Conservation (phyloP, 768 basidiomycete species). For the Tylopilus plumbeoviolaceoides region DNA sequence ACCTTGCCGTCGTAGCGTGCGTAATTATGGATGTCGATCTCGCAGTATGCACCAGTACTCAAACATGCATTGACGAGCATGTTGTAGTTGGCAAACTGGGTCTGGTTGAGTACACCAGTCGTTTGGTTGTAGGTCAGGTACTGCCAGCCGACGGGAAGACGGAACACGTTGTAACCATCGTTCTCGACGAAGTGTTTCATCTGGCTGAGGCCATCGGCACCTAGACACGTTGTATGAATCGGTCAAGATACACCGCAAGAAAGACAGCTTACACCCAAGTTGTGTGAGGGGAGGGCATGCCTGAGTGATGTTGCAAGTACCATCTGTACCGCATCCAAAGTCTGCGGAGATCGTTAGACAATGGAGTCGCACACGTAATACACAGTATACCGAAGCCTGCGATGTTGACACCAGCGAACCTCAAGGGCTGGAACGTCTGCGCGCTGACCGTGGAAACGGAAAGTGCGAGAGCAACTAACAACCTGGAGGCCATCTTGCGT, state of each 20-base stretch:
- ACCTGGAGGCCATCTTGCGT: slow-evolving; percentile 17
- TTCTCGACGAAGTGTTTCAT: slow-evolving; percentile 57
- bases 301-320: slow-evolving; percentile 36
- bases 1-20: too few species aligned
- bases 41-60: too few species aligned
- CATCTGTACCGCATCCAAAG: slow-evolving; percentile 47
- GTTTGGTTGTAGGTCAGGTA: too few species aligned
- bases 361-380: neutral
- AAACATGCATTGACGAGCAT: too few species aligned
- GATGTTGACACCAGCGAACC: slow-evolving; percentile 23
- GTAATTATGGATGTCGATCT: too few species aligned
- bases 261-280: slow-evolving; percentile 34
- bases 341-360: slow-evolving; percentile 18
- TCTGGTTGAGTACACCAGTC: too few species aligned
- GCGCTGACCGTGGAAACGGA: slow-evolving; percentile 10
- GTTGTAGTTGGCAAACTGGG: too few species aligned
- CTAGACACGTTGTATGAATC: neutral
- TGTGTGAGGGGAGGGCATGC: slow-evolving; percentile 44
- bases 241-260: neutral
- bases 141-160: too few species aligned
- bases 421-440: slow-evolving; percentile 5
- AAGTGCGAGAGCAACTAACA: slow-evolving; percentile 11
- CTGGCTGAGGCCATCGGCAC: slow-evolving; percentile 36
- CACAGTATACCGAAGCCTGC: slow-evolving; percentile 41
- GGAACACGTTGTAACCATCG: slow-evolving; percentile 34